Conservation (phyloP, 1,284 basidiomycete species). For the Ceratobasidium sp. region DNA sequence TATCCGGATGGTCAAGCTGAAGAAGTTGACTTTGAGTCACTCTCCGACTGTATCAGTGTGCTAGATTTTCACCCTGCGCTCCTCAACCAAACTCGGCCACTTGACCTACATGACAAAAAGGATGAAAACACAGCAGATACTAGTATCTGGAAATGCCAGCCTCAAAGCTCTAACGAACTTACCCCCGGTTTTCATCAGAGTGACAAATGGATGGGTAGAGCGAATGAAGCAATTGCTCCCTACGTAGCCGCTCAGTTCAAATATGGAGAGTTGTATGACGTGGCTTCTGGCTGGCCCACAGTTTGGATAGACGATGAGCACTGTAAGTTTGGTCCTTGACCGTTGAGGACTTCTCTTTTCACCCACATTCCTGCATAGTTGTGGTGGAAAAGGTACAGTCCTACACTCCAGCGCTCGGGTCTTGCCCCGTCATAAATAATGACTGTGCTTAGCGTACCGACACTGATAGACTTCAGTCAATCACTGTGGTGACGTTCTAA, state of each 20-base stretch:
- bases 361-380: background rate
- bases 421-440: background rate
- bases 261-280: background rate
- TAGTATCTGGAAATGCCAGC: background rate
- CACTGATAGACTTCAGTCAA: no score
- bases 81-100: background rate
- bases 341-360: background rate
- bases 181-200: background rate
- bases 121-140: background rate
- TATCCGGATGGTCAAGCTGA: background rate
- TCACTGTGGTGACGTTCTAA: no score
- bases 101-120: background rate
- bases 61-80: background rate
- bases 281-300: background rate
- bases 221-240: background rate
- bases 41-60: background rate
- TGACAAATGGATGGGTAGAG: background rate
- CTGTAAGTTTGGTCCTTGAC: background rate
- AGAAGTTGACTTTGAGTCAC: background rate
- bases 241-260: background rate
- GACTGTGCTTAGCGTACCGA: background rate
- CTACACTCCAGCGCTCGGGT: background rate
- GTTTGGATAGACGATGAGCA: background rate
- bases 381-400: background rate
- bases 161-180: background rate